Evolutionary conservation across 495 filamentous ascomycete species (phyloP), one percentile per base, ranked within the genome.

Genomic region (Aspergillus taichungensis): DNA sequence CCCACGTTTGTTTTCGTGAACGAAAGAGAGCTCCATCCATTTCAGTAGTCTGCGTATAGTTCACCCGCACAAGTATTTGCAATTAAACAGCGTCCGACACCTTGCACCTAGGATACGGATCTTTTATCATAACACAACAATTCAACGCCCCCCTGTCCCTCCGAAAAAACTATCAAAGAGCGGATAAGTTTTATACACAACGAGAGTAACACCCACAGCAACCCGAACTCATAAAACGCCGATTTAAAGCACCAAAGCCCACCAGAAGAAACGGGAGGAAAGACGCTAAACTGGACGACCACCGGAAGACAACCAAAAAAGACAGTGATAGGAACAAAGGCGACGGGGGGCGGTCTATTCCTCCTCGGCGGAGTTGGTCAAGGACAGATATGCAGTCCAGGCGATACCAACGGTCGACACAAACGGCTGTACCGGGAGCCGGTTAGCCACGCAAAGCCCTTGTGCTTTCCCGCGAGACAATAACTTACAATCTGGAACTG

Each of bases 311-410:
- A 43, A 6, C 31, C 27, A 43, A 13, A 42, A 43, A 29, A 3
- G 13, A 30, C 10, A 10, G 11, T 28, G 33, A 37, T 45, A 45
- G 32, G 3, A 11, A 43, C 3, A n/a, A 13, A 43, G 11, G 8
- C 18, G 18, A 1, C 4, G 18, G 4, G 24, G 8, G 34, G 7
- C 13, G 30, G 33, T 39, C 60, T 56, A 67, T 30, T 65, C 59
- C 41, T 94, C 83, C 40, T 91, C 88, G 0, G 90, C 68, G 24
- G 90, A 84, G 61, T 97, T 99, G 43, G 87, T 92, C 5, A 99
- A 75, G 0, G 90, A 96, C 24, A 99, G 79, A 61, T 96, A 99
- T 14, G 88, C 90, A n/a, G 94, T 99, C 94, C 94, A 99, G 37
- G 88, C 89, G 53, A 99, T 96, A 75, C 94, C 94, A 45, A 99